Base-by-base conservation (phyloP, 2,329 filamentous ascomycete genomes). In the Diaporthe ilicicola region DNA sequence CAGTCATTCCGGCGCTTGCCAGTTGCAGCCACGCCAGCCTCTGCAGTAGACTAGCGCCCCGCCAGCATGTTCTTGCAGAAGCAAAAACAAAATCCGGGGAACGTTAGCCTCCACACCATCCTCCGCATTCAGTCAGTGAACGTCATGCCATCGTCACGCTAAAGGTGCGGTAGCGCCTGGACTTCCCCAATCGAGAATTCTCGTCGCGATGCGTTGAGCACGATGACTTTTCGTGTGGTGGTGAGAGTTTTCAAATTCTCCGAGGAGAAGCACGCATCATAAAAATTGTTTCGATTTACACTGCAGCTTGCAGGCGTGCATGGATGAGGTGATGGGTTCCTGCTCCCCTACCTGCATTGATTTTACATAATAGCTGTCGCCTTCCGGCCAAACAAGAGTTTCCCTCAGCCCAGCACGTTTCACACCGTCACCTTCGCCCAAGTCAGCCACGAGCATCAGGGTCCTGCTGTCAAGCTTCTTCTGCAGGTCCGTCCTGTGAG, bases 331-430 rank as follows among this genome's bases (percentile, higher is more conserved):
- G 69, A 68, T 68, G 69, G 42, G 44, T 8, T 51, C 22, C 42
- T 50, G 65, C 50, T 42, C n/a, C 37, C 24, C 29, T 44, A 17
- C 19, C 22, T 69, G 67, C 67, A 46, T 70, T 53, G 50, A 27
- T 48, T 55, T 68, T 64, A 64, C 65, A 64, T 69, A 68, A 71
- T 69, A 62, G 70, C 65, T 27, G 56, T 54, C 48, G 24, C 39
- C 55, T 46, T 22, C 44, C 53, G 13, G 34, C 54, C 53, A 48
- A 54, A 62, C 48, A 17, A 53, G 46, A n/a, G 56, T 37, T 3
- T 32, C 9, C 34, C 15, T 22, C 37, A 67, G 39, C 39, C 54
- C 39, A 56, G 51, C 65, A 67, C 39, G 65, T 67, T 51, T 67
- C 65, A 48, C 65, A 37, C 27, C 50, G 19, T 50, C n/a, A 24